Conservation (phyloP, 2,329 filamentous ascomycete genomes). For the Ceratocystiopsis brevicomis region DNA sequence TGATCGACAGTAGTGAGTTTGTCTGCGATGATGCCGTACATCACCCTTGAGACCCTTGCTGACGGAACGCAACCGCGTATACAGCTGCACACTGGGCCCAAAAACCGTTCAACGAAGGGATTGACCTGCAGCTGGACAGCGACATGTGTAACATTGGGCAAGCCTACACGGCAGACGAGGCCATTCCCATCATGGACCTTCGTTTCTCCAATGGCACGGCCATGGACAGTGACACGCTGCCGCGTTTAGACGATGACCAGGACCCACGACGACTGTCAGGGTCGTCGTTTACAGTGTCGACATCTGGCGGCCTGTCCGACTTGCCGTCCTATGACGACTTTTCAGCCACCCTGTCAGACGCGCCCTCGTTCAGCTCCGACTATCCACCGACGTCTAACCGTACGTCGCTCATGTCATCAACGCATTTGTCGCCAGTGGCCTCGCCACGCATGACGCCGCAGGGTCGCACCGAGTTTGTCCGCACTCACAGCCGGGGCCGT, state of each 20-base stretch:
- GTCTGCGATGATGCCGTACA: not conserved
- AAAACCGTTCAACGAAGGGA: slow-evolving; percentile 36
- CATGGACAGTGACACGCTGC: slow-evolving; percentile 30
- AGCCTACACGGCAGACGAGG: slow-evolving; percentile 43
- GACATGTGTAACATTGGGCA: slow-evolving; percentile 40
- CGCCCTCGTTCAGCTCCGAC: slow-evolving; percentile 45
- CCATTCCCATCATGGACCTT: slow-evolving; percentile 42
- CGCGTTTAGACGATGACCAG: slow-evolving; percentile 30
- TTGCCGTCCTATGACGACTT: slow-evolving; percentile 55
- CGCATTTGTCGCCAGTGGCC: slow-evolving; percentile 51
- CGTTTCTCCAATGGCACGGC: slow-evolving; percentile 27
- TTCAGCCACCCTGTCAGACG: slow-evolving; percentile 45
- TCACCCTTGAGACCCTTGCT: too few species aligned
- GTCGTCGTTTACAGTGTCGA: slow-evolving; percentile 57
- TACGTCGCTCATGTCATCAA: slow-evolving; percentile 52
- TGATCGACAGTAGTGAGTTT: slow-evolving; percentile 31
- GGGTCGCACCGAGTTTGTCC: slow-evolving; percentile 39
- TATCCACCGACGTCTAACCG: slow-evolving; percentile 48
- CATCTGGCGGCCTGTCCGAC: slow-evolving; percentile 43
- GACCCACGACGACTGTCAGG: slow-evolving; percentile 48
- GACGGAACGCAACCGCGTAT: too few species aligned
- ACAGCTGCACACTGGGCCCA: slow-evolving; percentile 10
- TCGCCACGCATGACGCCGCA: slow-evolving; percentile 49
- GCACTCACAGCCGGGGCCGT: slow-evolving; percentile 47
- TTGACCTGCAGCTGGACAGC: slow-evolving; percentile 37